These are phyloP conservation scores for Cymodocea nodosa DNA, from an alignment of 116 monocot genomes.

Conservation along the genomic window DNA sequence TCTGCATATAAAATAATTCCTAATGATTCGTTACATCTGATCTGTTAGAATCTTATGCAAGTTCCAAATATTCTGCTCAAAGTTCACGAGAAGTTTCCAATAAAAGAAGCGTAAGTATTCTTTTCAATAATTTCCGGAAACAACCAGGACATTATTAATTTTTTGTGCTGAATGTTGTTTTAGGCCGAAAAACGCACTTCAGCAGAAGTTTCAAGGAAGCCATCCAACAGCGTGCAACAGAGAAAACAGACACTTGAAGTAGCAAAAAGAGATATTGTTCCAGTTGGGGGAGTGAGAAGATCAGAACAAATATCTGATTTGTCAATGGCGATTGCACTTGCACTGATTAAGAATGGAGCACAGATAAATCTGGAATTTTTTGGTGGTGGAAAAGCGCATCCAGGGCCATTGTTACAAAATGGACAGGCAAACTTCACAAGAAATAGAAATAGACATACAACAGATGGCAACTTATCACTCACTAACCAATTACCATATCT, in stretches of 20 bases:
- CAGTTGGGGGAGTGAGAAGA: conserved; percentile 16
- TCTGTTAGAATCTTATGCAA: not conserved
- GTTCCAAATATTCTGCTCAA: conserved; percentile 7
- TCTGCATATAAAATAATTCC: not conserved
- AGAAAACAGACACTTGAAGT: conserved; percentile 15
- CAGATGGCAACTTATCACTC: conserved; percentile 6
- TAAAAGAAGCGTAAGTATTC: conserved; percentile 3
- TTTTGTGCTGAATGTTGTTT: not conserved
- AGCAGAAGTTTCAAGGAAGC: not conserved
- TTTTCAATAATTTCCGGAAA: not conserved
- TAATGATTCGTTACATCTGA: not conserved
- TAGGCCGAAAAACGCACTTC: not conserved
- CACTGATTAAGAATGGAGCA: conserved; percentile 41
- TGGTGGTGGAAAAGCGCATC: conserved; percentile 17
- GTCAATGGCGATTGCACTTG: conserved; percentile 65
- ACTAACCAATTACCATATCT: conserved; percentile 17
- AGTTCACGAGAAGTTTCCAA: not conserved
- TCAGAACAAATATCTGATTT: conserved; percentile 25
- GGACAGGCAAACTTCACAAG: conserved; percentile 19
- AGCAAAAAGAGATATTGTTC: conserved; percentile 34
- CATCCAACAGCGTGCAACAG: conserved; percentile 9
- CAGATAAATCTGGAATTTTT: conserved; percentile 41
- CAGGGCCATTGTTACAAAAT: conserved; percentile 26
- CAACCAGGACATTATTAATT: not conserved
- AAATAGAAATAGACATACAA: conserved; percentile 8